A percentile compares a stretch with the other conserved stretches of the same genome.
Conservation (phyloP, 1,139 yeast genomes). For the Scheffersomyces lignicola region DNA sequence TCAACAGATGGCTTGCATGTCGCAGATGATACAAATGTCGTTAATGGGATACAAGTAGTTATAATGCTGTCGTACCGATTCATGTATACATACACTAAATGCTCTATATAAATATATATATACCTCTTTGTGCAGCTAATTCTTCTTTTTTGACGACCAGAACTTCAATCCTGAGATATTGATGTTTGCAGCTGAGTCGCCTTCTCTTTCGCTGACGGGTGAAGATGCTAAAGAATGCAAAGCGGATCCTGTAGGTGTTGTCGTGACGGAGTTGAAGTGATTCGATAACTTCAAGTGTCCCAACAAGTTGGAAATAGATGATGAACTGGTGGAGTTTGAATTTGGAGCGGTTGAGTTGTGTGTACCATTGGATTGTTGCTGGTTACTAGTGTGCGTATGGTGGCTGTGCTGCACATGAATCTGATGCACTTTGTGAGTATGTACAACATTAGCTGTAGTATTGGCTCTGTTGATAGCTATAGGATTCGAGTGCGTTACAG, state of each 20-base stretch:
- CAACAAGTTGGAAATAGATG: constrained; percentile 26
- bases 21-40: not conserved
- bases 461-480: not conserved
- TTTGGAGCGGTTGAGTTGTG: not conserved
- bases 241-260: constrained; percentile 1
- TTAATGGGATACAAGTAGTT: not conserved
- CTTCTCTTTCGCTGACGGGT: constrained; percentile 3
- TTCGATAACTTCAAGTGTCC: constrained; percentile 24
- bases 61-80: not conserved
- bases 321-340: constrained; percentile 15
- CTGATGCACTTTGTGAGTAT: not conserved
- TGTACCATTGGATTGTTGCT: no score
- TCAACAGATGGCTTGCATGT: constrained; percentile 1
- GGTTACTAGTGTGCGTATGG: not conserved
- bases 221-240: not conserved
- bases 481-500: constrained; percentile 2
- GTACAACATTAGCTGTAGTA: not conserved
- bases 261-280: constrained; percentile 1
- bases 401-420: not conserved
- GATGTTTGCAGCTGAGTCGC: not conserved
- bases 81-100: not conserved
- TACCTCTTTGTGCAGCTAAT: not conserved
- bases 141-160: constrained; percentile 2
- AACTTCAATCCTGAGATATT: not conserved
- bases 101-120: not conserved